phyloP scores from a whole-genome alignment of 495 filamentous ascomycete genomes.

The Penicillium tannophilum region DNA sequence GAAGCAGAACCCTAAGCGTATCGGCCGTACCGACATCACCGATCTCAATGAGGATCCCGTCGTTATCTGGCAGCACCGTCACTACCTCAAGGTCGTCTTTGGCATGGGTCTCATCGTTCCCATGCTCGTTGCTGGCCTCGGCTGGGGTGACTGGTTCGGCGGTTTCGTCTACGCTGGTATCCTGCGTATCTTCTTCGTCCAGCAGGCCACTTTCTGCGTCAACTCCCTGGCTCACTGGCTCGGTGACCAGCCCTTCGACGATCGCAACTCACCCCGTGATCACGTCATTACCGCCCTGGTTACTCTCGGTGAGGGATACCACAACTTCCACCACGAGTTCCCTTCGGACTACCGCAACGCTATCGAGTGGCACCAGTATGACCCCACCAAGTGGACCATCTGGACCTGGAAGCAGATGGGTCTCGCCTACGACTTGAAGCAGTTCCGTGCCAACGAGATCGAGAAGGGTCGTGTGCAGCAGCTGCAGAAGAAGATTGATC shows the following conservation, averaged over 20 bases:
- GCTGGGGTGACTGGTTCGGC: slow-evolving; percentile 88
- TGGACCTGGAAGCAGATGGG: slow-evolving; percentile 92
- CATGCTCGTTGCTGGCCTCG: slow-evolving; percentile 78
- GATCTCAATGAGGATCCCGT: slow-evolving; percentile 95
- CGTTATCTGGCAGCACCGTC: slow-evolving; percentile 90
- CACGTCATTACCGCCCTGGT: slow-evolving; percentile 94
- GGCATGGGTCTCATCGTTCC: slow-evolving; percentile 88
- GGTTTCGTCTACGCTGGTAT: slow-evolving; percentile 96
- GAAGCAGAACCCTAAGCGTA: slow-evolving; percentile 91
- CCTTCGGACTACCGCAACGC: slow-evolving; percentile 99
- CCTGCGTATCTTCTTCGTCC: slow-evolving; percentile 95
- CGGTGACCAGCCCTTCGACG: slow-evolving; percentile 97
- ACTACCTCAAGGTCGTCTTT: slow-evolving; percentile 89
- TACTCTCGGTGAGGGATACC: slow-evolving; percentile 96
- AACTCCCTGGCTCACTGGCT: slow-evolving; percentile 99
- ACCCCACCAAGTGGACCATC: slow-evolving; percentile 98
- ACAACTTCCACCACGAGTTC: slow-evolving; percentile 99
- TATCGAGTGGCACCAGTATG: slow-evolving; percentile 97
- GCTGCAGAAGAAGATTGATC: slow-evolving; percentile 98
- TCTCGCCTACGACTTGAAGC: slow-evolving; percentile 92
- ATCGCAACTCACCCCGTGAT: slow-evolving; percentile 97
- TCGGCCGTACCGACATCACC: slow-evolving; percentile 94
- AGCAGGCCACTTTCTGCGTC: slow-evolving; percentile 99
- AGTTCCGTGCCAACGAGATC: slow-evolving; percentile 97
- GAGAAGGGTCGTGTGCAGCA: slow-evolving; percentile 98